Conservation (phyloP, 1,139 yeast genomes). For the Hansenula lynferdii region DNA sequence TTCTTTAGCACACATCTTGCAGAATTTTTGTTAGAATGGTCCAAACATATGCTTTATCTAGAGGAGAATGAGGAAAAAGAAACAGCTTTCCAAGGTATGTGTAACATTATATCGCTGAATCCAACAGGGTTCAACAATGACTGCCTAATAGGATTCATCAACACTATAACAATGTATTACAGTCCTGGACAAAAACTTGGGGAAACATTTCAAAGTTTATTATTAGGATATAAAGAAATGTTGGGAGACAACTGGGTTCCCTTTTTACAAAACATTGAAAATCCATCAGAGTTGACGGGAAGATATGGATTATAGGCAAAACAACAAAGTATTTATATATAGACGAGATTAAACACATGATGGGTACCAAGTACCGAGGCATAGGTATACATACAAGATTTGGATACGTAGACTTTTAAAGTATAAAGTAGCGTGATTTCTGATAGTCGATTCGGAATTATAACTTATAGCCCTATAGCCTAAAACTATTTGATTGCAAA, state of each 20-base stretch:
- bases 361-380: too few species aligned
- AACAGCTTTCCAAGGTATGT: constrained; percentile 73
- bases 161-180: constrained; percentile 58
- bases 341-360: neutral
- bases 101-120: constrained; percentile 55
- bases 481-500: too few species aligned
- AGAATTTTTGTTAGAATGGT: constrained; percentile 61
- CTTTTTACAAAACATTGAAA: constrained; percentile 23
- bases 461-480: too few species aligned
- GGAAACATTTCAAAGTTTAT: constrained; percentile 40
- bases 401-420: too few species aligned
- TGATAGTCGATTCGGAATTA: too few species aligned
- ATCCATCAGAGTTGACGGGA: constrained; percentile 12
- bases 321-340: neutral
- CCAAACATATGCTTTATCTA: constrained; percentile 55
- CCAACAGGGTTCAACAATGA: constrained; percentile 60
- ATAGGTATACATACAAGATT: too few species aligned
- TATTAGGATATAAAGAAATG: constrained; percentile 40
- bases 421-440: too few species aligned
- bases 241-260: constrained; percentile 39
- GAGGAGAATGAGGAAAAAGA: constrained; percentile 81
- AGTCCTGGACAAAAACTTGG: constrained; percentile 45
- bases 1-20: constrained; percentile 52
- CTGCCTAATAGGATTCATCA: constrained; percentile 52
- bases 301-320: constrained; percentile 8